Conservation (phyloP, 2,329 filamentous ascomycete genomes). For the Penicillium sp. region DNA sequence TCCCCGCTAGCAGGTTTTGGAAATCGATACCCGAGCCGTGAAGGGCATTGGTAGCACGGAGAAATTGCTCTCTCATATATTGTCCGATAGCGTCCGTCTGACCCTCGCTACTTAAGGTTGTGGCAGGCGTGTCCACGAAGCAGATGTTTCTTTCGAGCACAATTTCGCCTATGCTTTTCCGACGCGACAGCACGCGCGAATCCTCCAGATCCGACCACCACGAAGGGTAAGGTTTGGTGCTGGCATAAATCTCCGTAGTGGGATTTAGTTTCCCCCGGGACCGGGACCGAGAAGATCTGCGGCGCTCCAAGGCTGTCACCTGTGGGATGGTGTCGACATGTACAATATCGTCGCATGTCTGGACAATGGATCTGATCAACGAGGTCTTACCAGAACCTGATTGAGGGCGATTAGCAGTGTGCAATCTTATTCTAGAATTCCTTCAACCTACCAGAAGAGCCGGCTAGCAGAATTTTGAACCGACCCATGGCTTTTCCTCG, state of each 20-base stretch:
- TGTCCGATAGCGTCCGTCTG: conserved; percentile 59
- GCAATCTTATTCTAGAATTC: not conserved
- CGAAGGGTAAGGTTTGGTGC: conserved; percentile 76
- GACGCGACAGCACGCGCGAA: conserved; percentile 55
- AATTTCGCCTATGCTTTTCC: conserved; percentile 69
- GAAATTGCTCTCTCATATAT: conserved; percentile 69
- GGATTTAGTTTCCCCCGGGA: conserved; percentile 21
- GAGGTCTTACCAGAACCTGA: conserved; percentile 82
- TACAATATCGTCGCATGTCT: conserved; percentile 85
- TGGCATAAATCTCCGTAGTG: conserved; percentile 69
- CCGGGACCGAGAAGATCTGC: conserved; percentile 22
- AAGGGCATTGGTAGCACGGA: conserved; percentile 59
- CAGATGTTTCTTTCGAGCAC: conserved; percentile 88
- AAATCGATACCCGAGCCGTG: conserved; percentile 69
- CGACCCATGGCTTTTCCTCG: conserved; percentile 77
- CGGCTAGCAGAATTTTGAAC: conserved; percentile 83
- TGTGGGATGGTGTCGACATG: conserved; percentile 68
- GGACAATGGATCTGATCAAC: conserved; percentile 81
- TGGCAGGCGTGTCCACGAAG: conserved; percentile 77
- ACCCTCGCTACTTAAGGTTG: conserved; percentile 52
- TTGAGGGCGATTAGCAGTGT: not conserved
- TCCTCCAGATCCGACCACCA: conserved; percentile 85
- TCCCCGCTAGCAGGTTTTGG: conserved; percentile 71
- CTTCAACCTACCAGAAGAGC: conserved; percentile 61
- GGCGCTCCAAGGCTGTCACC: conserved; percentile 16